Percentiles rank a stretch among this genome's conserved stretches.
phyloP scores from a whole-genome alignment of 768 basidiomycete species.

The Hericium alpestre region DNA sequence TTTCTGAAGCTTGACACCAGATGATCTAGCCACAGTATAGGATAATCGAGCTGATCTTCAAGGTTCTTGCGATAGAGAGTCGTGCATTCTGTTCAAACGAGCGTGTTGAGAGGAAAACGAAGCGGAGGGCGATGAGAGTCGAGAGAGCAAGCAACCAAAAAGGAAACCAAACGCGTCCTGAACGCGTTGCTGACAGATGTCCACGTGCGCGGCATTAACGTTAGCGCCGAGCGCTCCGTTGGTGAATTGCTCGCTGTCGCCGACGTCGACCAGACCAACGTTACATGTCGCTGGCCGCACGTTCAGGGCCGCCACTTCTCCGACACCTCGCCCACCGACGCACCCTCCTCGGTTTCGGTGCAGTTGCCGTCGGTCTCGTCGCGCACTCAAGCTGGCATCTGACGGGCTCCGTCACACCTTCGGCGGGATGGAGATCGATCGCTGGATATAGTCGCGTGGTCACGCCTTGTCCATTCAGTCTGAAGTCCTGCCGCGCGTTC shows the following conservation, averaged over 20 bases:
- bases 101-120: background rate
- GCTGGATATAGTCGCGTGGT: constrained; percentile 3
- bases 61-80: no score
- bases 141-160: background rate
- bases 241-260: no score
- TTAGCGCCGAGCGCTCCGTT: background rate
- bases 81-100: no score
- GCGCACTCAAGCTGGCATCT: background rate
- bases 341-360: background rate
- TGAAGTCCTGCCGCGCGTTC: background rate
- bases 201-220: background rate
- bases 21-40: no score
- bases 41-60: no score
- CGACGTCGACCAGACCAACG: no score
- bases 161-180: background rate
- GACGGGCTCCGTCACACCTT: background rate
- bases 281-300: background rate
- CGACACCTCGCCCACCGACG: background rate
- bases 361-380: constrained; percentile 3
- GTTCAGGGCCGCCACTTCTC: background rate
- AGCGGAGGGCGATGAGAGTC: background rate
- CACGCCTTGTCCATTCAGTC: background rate
- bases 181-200: background rate
- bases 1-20: background rate
- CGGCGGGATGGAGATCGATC: constrained; percentile 1